phyloP scores from a whole-genome alignment of 352 stramenopile species.

The Phytophthora fragariae region DNA sequence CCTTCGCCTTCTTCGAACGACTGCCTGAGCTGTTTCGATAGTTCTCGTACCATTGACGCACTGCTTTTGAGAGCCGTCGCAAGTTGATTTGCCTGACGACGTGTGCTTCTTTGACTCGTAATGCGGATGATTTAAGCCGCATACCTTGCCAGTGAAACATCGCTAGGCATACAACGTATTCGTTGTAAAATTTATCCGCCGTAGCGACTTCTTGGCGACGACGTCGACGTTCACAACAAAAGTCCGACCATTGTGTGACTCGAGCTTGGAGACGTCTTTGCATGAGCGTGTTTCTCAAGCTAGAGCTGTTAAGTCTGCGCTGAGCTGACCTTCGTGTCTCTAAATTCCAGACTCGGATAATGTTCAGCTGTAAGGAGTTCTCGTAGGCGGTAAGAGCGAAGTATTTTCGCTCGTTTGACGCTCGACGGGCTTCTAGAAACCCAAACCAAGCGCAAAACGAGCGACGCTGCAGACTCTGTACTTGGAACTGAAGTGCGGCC shows the following conservation, averaged over 20 bases:
- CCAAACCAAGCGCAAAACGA: constrained; percentile 25
- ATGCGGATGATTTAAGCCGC: constrained; percentile 19
- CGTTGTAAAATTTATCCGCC: constrained; percentile 36
- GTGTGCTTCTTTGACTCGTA: constrained; percentile 17
- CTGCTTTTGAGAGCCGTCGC: constrained; percentile 20
- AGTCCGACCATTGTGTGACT: constrained; percentile 20
- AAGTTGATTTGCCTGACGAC: constrained; percentile 1
- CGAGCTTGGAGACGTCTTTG: constrained; percentile 17
- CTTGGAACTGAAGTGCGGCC: constrained; percentile 24
- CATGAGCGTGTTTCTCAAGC: not conserved
- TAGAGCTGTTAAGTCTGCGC: not conserved
- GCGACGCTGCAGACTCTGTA: constrained; percentile 15
- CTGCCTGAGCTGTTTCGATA: constrained; percentile 2
- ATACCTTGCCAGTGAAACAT: constrained; percentile 45
- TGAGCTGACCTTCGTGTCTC: not conserved
- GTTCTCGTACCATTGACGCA: constrained; percentile 19
- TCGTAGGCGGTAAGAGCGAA: constrained; percentile 12
- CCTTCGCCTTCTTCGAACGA: constrained; percentile 10
- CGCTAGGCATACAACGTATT: constrained; percentile 36
- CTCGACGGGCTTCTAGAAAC: constrained; percentile 3
- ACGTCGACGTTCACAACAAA: constrained; percentile 8
- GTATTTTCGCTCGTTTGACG: constrained; percentile 6
- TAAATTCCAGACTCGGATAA: constrained; percentile 20
- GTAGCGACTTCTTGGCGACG: constrained; percentile 13
- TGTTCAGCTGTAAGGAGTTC: constrained; percentile 10